Evolutionary conservation across 169 alveolate species (phyloP).

Genomic region (Fabrea salina): DNA sequence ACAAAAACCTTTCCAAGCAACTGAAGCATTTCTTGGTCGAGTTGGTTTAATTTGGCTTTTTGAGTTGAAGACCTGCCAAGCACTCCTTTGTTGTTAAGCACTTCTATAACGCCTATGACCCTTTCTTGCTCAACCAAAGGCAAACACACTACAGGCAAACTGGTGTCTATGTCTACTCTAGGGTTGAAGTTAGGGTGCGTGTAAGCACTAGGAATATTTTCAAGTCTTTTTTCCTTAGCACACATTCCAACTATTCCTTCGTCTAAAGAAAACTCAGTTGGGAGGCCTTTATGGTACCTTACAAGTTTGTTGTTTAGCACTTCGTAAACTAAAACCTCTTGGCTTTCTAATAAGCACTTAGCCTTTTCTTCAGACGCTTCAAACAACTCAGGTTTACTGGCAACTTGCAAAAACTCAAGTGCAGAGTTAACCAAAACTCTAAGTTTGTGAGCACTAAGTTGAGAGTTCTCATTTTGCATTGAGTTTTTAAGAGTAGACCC

Average conservation of each 20-base stretch:
- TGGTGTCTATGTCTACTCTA: neutral
- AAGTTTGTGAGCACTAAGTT: neutral
- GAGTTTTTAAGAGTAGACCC: slow-evolving; percentile 14
- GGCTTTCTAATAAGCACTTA: neutral
- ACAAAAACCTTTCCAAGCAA: neutral
- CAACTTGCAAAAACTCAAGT: too few relatives aligned
- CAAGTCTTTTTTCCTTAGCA: neutral
- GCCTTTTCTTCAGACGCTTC: neutral
- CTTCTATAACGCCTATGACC: neutral
- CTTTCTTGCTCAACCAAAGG: neutral
- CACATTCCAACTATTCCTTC: neutral
- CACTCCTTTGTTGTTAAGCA: slow-evolving; percentile 3
- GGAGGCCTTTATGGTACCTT: neutral
- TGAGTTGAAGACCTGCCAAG: slow-evolving; percentile 1
- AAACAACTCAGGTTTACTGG: neutral
- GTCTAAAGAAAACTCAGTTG: neutral
- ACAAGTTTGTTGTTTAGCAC: neutral
- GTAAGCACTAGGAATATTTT: slow-evolving; percentile 6
- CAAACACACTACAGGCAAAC: neutral
- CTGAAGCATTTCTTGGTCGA: neutral
- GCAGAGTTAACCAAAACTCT: neutral
- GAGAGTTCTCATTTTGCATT: slow-evolving; percentile 14
- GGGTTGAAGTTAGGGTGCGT: neutral
- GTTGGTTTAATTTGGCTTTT: neutral
- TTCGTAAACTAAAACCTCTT: neutral